These are phyloP conservation scores for Neopestalotiopsis rosae DNA, from an alignment of 2,329 filamentous ascomycete species.

Conservation along the genomic window DNA sequence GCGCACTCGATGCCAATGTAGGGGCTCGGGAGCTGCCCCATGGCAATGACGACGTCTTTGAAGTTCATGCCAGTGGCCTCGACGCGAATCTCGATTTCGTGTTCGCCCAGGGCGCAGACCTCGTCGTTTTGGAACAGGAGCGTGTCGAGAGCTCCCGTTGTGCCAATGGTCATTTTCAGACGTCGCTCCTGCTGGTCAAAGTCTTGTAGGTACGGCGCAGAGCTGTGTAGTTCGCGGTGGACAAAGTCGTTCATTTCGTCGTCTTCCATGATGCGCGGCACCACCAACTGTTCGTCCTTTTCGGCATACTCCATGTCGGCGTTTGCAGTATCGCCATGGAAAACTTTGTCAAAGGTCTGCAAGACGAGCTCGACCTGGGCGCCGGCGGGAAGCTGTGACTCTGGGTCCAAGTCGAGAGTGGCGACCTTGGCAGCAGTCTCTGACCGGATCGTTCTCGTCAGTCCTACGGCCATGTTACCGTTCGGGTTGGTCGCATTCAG, in stretches of 20 bases:
- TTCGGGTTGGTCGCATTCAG: conserved; percentile 27
- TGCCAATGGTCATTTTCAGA: conserved; percentile 22
- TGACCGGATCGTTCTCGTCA: conserved; percentile 31
- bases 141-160: conserved; percentile 20
- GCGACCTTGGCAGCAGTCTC: conserved; percentile 29
- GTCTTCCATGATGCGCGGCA: conserved; percentile 27
- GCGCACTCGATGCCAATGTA: conserved; percentile 35
- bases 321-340: conserved; percentile 21
- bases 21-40: conserved; percentile 30
- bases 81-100: conserved; percentile 39
- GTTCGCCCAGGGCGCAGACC: conserved; percentile 29
- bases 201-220: conserved; percentile 28
- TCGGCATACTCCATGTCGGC: conserved; percentile 29
- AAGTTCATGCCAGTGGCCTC: conserved; percentile 36
- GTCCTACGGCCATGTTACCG: conserved; percentile 29
- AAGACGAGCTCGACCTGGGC: conserved; percentile 26
- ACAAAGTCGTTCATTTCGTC: conserved; percentile 30
- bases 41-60: conserved; percentile 32
- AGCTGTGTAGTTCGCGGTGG: conserved; percentile 26
- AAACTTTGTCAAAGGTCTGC: conserved; percentile 5
- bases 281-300: conserved; percentile 26
- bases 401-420: conserved; percentile 35
- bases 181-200: conserved; percentile 22
- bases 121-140: conserved; percentile 26
- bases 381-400: conserved; percentile 23